A percentile compares a stretch with the other conserved stretches of the same genome.
Conservation (phyloP, 2,329 filamentous ascomycete species). For the Cercospora sp. region DNA sequence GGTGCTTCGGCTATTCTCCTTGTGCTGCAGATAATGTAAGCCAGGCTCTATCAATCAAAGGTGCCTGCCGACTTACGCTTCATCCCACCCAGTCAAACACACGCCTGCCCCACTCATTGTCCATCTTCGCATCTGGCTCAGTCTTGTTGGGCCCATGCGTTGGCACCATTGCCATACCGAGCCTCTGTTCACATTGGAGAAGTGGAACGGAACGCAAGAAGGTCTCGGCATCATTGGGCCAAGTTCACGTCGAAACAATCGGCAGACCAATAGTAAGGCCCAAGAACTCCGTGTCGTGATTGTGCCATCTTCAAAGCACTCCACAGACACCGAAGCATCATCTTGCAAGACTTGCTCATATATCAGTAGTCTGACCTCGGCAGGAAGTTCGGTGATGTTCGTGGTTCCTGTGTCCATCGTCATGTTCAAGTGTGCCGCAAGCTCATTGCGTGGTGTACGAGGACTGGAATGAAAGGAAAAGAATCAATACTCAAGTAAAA, state of each 20-base stretch:
- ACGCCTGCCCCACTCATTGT: not conserved
- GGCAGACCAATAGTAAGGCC: not conserved
- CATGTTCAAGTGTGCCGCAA: not conserved
- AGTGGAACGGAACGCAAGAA: not conserved
- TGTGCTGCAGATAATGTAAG: not conserved
- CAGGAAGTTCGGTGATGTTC: slow-evolving; percentile 1
- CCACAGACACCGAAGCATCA: slow-evolving; percentile 1
- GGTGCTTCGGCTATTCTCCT: not conserved
- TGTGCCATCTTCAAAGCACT: not conserved
- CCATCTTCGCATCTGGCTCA: slow-evolving; percentile 6
- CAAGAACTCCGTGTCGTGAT: not conserved
- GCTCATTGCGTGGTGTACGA: not conserved
- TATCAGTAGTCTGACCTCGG: slow-evolving; percentile 9
- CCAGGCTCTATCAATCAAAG: not conserved
- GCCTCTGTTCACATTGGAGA: not conserved
- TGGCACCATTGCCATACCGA: slow-evolving; percentile 1
- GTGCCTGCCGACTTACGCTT: not conserved
- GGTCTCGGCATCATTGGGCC: not conserved
- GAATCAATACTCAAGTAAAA: not conserved
- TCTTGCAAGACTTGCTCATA: slow-evolving; percentile 12
- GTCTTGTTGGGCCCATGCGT: not conserved
- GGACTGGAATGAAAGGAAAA: not conserved
- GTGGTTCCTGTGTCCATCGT: not conserved
- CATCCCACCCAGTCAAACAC: slow-evolving; percentile 11
- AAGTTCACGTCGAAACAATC: not conserved